These are phyloP conservation scores for Lentinula edodes DNA, from an alignment of 768 basidiomycete species.

Conservation along the genomic window DNA sequence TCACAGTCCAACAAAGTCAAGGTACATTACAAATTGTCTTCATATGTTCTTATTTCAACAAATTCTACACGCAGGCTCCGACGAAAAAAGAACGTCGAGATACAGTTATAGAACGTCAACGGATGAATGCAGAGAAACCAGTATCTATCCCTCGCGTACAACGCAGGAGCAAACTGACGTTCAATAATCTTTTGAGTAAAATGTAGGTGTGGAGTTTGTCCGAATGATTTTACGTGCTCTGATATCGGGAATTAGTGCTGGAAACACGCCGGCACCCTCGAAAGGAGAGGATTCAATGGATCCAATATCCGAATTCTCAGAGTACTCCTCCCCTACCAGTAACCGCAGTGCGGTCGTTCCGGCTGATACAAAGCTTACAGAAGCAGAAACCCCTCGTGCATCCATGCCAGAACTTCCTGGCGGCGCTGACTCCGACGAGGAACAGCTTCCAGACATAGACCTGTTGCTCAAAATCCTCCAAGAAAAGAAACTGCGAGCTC, in stretches of 20 bases:
- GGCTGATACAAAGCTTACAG: background rate
- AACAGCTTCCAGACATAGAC: background rate
- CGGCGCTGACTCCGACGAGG: slow-evolving; percentile 18
- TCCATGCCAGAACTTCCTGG: background rate
- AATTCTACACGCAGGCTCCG: slow-evolving; percentile 33
- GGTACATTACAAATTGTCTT: slow-evolving; percentile 16
- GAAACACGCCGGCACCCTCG: background rate
- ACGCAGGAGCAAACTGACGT: slow-evolving; percentile 21
- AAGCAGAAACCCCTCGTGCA: background rate
- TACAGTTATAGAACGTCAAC: slow-evolving; percentile 38
- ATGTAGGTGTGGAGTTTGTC: slow-evolving; percentile 5
- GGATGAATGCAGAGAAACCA: slow-evolving; percentile 42
- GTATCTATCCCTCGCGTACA: slow-evolving; percentile 26
- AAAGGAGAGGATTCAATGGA: slow-evolving; percentile 21
- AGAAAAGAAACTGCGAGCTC: slow-evolving; percentile 29
- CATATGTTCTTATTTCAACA: slow-evolving; percentile 5
- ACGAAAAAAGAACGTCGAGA: slow-evolving; percentile 54
- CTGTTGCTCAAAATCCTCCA: slow-evolving; percentile 12
- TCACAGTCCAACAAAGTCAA: slow-evolving; percentile 29
- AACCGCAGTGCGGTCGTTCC: background rate
- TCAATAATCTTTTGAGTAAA: slow-evolving; percentile 23
- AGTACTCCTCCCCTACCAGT: slow-evolving; percentile 17
- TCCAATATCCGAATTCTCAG: slow-evolving; percentile 37
- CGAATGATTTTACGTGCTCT: background rate
- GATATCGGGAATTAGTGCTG: background rate